Evolutionary conservation across 108 stramenopile genomes (phyloP), one percentile per base, ranked within the genome.

Genomic region (Nannochloropsis oceanica): DNA sequence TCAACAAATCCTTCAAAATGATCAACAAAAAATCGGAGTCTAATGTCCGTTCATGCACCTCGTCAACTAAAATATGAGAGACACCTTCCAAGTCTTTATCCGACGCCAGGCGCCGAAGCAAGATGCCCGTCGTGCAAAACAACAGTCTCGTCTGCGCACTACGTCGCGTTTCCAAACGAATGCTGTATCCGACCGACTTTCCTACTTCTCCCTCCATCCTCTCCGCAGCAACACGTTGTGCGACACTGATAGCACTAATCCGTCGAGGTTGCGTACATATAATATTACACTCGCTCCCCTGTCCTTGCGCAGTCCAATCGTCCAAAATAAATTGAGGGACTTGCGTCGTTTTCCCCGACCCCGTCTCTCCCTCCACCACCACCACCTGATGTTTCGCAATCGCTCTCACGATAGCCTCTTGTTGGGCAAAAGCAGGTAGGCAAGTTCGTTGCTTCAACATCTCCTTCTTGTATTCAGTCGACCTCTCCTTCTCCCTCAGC

Each of bases 91-190:
- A 90, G 8, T 92, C 93, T 20, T 86, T 89, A 27, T 95, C 93
- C 44, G 91, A 88, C 85, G 96, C 96, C 10, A 99, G 92, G 73
- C 97, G 96, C 10, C 97, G 94, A 12, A 99, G 93, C n/a, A 99
- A 90, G 43, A 99, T 92, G 25, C 98, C 98, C 20, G 97, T 98
- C 11, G 98, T 99, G 86, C 97, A 97, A 88, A 97, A 98, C 59
- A 99, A 84, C 20, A 97, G 89, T 18, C 96, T 89, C 25, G 96
- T 96, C 59, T 88, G 83, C 24, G 93, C 73, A 44, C 91, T 90
- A 13, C 91, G 84, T 43, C 92, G 92, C 18, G 92, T 91, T 85
- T 97, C 95, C 25, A 95, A 94, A 26, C 97, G 92, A 14, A 99
- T 95, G 10, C 92, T 94, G 85, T 97, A 97, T 12, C 98, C 98